These are phyloP conservation scores for Penicillium freii DNA, from an alignment of 2,329 filamentous ascomycete genomes.

Conservation along the genomic window DNA sequence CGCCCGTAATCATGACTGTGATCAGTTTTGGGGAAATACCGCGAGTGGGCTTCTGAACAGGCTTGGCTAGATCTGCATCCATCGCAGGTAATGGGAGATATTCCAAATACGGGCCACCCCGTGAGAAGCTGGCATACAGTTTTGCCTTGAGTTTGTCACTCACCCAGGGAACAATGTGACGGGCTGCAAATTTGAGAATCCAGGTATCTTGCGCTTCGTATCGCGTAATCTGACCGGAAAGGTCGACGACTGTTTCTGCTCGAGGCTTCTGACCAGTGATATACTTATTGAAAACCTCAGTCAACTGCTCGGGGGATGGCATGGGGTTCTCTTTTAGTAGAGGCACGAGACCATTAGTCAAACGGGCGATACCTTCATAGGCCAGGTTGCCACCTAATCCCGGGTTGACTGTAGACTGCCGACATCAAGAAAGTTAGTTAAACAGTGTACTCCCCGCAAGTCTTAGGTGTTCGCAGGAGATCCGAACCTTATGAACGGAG, in stretches of 20 bases:
- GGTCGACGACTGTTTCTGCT: slow-evolving; percentile 12
- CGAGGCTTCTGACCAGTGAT: slow-evolving; percentile 21
- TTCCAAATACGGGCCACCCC: slow-evolving; percentile 6
- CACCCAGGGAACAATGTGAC: slow-evolving; percentile 12
- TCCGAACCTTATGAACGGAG: slow-evolving; percentile 18
- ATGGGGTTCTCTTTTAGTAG: slow-evolving; percentile 12
- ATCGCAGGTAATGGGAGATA: slow-evolving; percentile 6
- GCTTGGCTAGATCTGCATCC: neutral
- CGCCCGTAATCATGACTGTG: neutral
- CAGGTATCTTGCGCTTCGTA: slow-evolving; percentile 28
- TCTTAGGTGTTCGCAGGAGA: neutral
- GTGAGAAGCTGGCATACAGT: slow-evolving; percentile 10
- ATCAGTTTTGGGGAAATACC: neutral
- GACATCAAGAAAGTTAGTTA: neutral
- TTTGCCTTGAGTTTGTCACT: slow-evolving; percentile 11
- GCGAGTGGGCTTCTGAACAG: neutral
- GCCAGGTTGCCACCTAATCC: slow-evolving; percentile 41
- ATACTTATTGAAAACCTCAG: slow-evolving; percentile 17
- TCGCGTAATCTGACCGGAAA: slow-evolving; percentile 23
- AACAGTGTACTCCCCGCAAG: fast-evolving
- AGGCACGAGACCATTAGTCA: slow-evolving; percentile 32
- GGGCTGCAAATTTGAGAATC: slow-evolving; percentile 15
- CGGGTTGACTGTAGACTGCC: slow-evolving; percentile 24
- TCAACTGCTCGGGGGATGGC: slow-evolving; percentile 18
- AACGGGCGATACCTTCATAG: slow-evolving; percentile 38